Conservation (phyloP, 1,284 basidiomycete genomes). For the Irpex sp. region DNA sequence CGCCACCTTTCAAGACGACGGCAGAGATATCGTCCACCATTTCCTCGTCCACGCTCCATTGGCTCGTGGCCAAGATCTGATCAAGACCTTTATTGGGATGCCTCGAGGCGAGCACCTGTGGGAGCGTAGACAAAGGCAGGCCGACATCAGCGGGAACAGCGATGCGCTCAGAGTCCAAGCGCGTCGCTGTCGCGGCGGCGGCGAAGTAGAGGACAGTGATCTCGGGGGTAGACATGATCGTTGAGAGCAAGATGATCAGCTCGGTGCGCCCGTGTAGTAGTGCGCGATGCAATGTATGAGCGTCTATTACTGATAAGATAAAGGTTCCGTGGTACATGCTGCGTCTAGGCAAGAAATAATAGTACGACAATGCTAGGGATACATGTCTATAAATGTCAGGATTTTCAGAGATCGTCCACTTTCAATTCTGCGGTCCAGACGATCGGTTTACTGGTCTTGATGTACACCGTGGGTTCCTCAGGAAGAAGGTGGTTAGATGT, state of each 20-base stretch:
- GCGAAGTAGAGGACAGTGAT: slow-evolving; percentile 80
- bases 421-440: slow-evolving; percentile 61
- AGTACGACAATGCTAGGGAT: neutral
- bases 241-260: neutral
- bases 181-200: slow-evolving; percentile 65
- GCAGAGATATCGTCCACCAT: slow-evolving; percentile 61
- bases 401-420: slow-evolving; percentile 1
- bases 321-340: neutral
- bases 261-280: neutral
- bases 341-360: neutral
- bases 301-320: neutral
- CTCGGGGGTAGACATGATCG: slow-evolving; percentile 15
- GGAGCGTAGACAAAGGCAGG: slow-evolving; percentile 50
- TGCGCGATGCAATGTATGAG: neutral
- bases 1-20: slow-evolving; percentile 57
- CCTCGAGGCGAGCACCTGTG: slow-evolving; percentile 40
- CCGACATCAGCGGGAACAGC: slow-evolving; percentile 32
- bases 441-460: slow-evolving; percentile 78
- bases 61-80: slow-evolving; percentile 50
- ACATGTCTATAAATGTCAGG: neutral
- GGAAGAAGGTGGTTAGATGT: slow-evolving; percentile 88
- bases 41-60: slow-evolving; percentile 76
- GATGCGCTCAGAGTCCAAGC: slow-evolving; percentile 41
- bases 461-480: slow-evolving; percentile 51
- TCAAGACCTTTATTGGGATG: slow-evolving; percentile 48